phyloP scores from a whole-genome alignment of 768 basidiomycete species.

The Tulasnella sp. region DNA sequence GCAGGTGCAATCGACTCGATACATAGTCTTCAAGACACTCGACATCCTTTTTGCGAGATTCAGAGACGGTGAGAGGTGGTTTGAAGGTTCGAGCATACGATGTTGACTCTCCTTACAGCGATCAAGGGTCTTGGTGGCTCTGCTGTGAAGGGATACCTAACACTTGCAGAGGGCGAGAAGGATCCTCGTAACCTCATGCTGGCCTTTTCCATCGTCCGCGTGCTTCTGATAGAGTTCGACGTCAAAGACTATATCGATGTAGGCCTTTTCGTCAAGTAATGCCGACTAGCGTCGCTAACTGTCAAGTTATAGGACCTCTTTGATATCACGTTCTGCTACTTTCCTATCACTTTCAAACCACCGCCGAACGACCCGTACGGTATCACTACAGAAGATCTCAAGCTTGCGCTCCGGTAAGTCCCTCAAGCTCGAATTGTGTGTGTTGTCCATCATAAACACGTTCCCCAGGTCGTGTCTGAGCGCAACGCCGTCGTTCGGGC shows the following conservation, averaged over 20 bases:
- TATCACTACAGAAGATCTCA: conserved; percentile 80
- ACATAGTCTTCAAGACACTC: conserved; percentile 67
- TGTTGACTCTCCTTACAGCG: conserved; percentile 30
- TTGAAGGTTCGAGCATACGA: conserved; percentile 1
- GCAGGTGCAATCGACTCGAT: conserved; percentile 71
- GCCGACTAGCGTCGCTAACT: too few relatives aligned
- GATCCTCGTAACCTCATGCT: conserved; percentile 89
- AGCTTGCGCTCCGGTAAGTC: conserved; percentile 50
- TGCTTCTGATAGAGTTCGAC: conserved; percentile 82
- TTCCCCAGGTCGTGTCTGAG: conserved; percentile 49
- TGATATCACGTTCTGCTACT: conserved; percentile 95
- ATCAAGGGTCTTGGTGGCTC: conserved; percentile 58
- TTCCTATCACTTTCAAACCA: conserved; percentile 92
- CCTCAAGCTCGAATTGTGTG: neutral
- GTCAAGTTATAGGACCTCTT: conserved; percentile 58
- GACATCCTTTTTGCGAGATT: conserved; percentile 65
- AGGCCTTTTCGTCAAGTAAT: conserved; percentile 21
- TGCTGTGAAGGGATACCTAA: conserved; percentile 67
- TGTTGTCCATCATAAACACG: neutral
- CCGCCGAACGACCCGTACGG: conserved; percentile 90
- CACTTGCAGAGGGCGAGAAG: conserved; percentile 88
- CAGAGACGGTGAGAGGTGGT: conserved; percentile 42
- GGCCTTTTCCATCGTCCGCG: conserved; percentile 79
- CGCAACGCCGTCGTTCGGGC: conserved; percentile 73
- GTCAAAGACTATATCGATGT: conserved; percentile 68